These are phyloP conservation scores for Volvariella surrecta DNA, from an alignment of 1,284 basidiomycete species.

Conservation along the genomic window DNA sequence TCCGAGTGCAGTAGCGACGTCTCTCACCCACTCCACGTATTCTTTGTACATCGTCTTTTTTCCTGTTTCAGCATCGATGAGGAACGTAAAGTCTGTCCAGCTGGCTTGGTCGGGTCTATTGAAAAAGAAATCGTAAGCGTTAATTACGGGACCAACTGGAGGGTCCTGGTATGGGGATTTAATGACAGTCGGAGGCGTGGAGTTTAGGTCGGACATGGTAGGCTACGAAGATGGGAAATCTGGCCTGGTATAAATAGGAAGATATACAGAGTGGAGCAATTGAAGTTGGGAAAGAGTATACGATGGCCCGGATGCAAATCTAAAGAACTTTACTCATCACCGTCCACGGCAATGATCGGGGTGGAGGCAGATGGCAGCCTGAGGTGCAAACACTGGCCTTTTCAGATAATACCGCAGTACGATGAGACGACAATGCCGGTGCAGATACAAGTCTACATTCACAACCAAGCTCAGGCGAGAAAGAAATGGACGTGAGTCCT, in stretches of 20 bases:
- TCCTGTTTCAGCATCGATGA: constrained; percentile 49
- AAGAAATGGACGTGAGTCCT: too few relatives aligned
- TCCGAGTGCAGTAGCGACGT: constrained; percentile 49
- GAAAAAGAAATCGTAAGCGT: constrained; percentile 50
- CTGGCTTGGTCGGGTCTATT: constrained; percentile 38
- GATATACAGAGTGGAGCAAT: neutral
- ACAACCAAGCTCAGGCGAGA: too few relatives aligned
- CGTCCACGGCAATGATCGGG: too few relatives aligned
- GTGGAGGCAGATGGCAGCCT: too few relatives aligned
- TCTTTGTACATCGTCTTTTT: constrained; percentile 35
- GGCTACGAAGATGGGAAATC: neutral
- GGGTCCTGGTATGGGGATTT: constrained; percentile 32
- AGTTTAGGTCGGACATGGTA: neutral
- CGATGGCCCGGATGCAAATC: neutral
- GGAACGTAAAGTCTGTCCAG: constrained; percentile 46
- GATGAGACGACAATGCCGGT: too few relatives aligned
- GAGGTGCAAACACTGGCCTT: too few relatives aligned
- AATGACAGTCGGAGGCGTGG: constrained; percentile 22
- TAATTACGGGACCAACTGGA: constrained; percentile 33
- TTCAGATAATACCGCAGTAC: too few relatives aligned
- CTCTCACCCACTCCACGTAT: constrained; percentile 41
- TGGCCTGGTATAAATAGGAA: neutral
- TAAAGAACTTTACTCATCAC: too few relatives aligned
- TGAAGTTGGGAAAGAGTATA: too few relatives aligned
- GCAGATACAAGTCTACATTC: too few relatives aligned